These are phyloP conservation scores for Epichloe bromicola DNA, from an alignment of 2,329 filamentous ascomycete species.

Conservation along the genomic window DNA sequence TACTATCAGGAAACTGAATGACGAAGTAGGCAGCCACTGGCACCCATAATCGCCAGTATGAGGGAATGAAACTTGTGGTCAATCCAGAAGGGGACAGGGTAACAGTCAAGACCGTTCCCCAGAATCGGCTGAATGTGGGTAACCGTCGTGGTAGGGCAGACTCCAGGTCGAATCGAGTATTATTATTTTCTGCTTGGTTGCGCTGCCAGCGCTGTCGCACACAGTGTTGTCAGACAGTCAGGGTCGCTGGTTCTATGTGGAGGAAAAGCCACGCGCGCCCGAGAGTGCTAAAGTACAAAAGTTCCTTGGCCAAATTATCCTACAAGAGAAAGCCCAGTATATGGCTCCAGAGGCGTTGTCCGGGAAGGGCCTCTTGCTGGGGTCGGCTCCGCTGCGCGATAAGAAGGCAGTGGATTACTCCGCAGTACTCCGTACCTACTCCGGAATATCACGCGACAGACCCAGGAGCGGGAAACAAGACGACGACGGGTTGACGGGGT, in stretches of 20 bases:
- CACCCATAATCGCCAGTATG: constrained; percentile 24
- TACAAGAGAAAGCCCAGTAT: constrained; percentile 22
- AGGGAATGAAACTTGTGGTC: constrained; percentile 12
- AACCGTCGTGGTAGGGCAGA: constrained; percentile 10
- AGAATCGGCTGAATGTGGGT: constrained; percentile 11
- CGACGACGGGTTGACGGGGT: not conserved
- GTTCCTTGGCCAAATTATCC: constrained; percentile 26
- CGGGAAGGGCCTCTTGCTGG: constrained; percentile 12
- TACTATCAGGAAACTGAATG: constrained; percentile 18
- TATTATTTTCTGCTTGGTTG: not conserved
- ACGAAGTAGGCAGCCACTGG: constrained; percentile 19
- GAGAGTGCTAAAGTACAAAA: constrained; percentile 24
- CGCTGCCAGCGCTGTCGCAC: constrained; percentile 1
- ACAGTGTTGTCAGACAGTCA: not conserved
- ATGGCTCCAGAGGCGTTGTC: constrained; percentile 12
- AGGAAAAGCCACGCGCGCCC: constrained; percentile 22
- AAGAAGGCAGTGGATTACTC: not conserved
- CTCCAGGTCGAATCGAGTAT: constrained; percentile 4
- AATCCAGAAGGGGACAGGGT: constrained; percentile 9
- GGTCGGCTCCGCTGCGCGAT: constrained; percentile 7
- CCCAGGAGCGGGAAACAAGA: not conserved
- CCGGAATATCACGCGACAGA: no score
- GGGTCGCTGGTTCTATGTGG: constrained; percentile 8
- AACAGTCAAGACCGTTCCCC: constrained; percentile 10
- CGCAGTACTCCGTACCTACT: no score